Base-by-base conservation (phyloP, 2,329 filamentous ascomycete species). In the Phoma sp. region DNA sequence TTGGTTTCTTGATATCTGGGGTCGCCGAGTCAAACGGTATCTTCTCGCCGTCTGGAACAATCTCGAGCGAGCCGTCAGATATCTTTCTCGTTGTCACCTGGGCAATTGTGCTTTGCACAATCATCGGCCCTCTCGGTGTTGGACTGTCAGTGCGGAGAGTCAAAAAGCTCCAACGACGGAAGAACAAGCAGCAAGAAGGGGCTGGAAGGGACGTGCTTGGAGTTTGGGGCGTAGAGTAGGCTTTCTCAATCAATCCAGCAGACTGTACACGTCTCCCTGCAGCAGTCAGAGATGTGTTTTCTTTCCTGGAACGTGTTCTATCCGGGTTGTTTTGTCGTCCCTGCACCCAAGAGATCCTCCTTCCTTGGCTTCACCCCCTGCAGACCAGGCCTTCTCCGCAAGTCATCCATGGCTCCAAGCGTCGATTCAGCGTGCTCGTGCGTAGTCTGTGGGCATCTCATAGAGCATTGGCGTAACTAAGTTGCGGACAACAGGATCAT, bases 1-100 rank as follows among this genome's bases (percentile, higher is more conserved):
- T 93, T 28, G 89, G 90, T 0, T 92, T 92, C 57, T 72, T 93
- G 36, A 91, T 95, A 56, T 86, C 87, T 1, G 85, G 87, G 0
- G 72, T 92, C 0, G 88, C 88, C 0, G 81, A 90, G 63, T 80
- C 74, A 5, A 75, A 77, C 12, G 79, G 80, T 0, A 76, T 84
- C 10, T 84, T 84, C 54, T 69, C 70, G 1, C 56, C 62, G 5
- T 48, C 61, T 1, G 38, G 53, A 11, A 21, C 40, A 7, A 53
- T 45, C 15, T 48, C 49, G 1, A 52, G 56, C 6, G 63, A 57
- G 2, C 69, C 71, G 14, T 77, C 79, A 0, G 78, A 83, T 29
- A 76, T 82, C 0, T 85, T 83, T 54, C 68, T 85, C 3, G 74
- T 83, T 0, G 79, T 81, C 1, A 82, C 81, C 0, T 85, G 82